Conservation (phyloP, 768 basidiomycete genomes). For the Calocera cornea region DNA sequence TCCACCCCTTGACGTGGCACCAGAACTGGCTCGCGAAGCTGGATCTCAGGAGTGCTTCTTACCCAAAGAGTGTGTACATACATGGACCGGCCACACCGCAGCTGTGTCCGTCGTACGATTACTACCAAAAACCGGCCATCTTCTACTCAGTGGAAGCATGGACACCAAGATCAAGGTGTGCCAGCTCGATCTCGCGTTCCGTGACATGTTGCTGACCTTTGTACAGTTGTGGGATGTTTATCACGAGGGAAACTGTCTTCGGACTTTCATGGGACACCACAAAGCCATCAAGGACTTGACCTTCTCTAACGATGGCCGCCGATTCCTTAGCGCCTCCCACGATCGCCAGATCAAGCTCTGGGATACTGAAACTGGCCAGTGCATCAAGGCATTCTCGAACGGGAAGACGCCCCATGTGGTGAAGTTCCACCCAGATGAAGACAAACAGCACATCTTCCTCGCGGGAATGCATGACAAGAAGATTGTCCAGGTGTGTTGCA, state of each 20-base stretch:
- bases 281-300: slow-evolving; percentile 94
- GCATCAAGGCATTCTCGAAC: slow-evolving; percentile 90
- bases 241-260: slow-evolving; percentile 86
- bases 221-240: slow-evolving; percentile 95
- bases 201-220: slow-evolving; percentile 5
- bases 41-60: slow-evolving; percentile 86
- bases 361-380: slow-evolving; percentile 99
- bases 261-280: slow-evolving; percentile 93
- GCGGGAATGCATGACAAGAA: slow-evolving; percentile 99
- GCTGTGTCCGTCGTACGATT: slow-evolving; percentile 87
- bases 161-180: slow-evolving; percentile 90
- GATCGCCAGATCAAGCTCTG: slow-evolving; percentile 97
- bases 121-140: slow-evolving; percentile 86
- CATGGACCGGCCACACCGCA: slow-evolving; percentile 96
- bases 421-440: slow-evolving; percentile 88
- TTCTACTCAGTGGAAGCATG: slow-evolving; percentile 89
- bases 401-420: slow-evolving; percentile 96
- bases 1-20: slow-evolving; percentile 77
- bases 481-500: slow-evolving; percentile 71
- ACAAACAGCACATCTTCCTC: slow-evolving; percentile 90
- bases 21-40: slow-evolving; percentile 62
- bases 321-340: slow-evolving; percentile 84
- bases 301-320: slow-evolving; percentile 84
- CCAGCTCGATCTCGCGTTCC: background rate
- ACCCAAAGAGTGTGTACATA: slow-evolving; percentile 90